phyloP scores from a whole-genome alignment of 176 grass and related monocot genomes.

The Zea mays region DNA sequence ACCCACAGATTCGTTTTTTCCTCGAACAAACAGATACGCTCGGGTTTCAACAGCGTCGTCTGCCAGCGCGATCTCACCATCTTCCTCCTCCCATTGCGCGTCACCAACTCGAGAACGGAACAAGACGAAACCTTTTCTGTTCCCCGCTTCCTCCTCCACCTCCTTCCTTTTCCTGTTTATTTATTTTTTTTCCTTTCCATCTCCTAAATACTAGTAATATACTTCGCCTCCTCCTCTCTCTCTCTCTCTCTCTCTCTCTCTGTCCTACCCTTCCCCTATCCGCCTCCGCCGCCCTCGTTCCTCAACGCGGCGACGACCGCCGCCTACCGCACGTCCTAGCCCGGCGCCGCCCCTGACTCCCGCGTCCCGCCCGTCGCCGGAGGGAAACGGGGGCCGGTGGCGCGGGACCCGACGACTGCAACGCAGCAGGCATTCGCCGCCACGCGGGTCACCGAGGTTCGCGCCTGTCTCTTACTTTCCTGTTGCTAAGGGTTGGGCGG shows the following conservation, averaged over 20 bases:
- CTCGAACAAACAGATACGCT: neutral
- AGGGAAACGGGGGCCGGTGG: neutral
- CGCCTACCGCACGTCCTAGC: constrained; percentile 7
- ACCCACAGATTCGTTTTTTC: neutral
- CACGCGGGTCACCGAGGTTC: constrained; percentile 13
- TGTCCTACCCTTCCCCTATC: constrained; percentile 25
- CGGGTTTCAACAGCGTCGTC: neutral
- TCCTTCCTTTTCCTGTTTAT: neutral
- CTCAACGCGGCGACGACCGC: constrained; percentile 46
- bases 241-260: neutral
- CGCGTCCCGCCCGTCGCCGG: neutral
- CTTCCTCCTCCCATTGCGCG: neutral
- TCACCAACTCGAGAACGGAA: constrained; percentile 7
- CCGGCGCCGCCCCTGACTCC: neutral
- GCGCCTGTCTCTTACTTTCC: neutral
- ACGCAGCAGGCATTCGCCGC: constrained; percentile 37
- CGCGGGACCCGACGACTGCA: neutral
- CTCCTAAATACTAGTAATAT: constrained; percentile 20
- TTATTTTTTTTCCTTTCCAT: neutral
- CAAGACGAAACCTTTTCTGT: constrained; percentile 28
- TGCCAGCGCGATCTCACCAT: neutral
- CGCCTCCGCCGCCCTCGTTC: constrained; percentile 29
- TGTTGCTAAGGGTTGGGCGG: neutral
- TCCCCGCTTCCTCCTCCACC: neutral
- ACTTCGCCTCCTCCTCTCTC: constrained; percentile 14